These are phyloP conservation scores for Crithidia bombi DNA, from an alignment of 208 protist species.

Conservation along the genomic window DNA sequence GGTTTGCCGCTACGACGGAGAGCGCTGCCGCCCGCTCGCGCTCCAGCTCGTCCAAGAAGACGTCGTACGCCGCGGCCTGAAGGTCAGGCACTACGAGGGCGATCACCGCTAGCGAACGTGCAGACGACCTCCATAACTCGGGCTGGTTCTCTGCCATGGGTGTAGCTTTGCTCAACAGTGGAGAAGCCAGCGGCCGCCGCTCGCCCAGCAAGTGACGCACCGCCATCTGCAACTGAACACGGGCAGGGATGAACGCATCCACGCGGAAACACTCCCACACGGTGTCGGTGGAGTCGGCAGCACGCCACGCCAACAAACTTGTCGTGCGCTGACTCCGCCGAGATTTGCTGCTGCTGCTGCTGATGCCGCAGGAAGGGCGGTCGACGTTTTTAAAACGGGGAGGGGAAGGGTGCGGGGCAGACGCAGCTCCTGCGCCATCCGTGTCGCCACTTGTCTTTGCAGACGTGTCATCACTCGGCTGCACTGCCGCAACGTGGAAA, in stretches of 20 bases:
- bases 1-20: background rate
- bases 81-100: conserved; percentile 48
- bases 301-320: too few relatives aligned
- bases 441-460: too few relatives aligned
- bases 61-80: conserved; percentile 34
- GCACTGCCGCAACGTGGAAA: background rate
- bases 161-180: too few relatives aligned
- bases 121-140: background rate
- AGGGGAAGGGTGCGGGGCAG: too few relatives aligned
- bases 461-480: too few relatives aligned
- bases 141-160: background rate
- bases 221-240: conserved; percentile 55
- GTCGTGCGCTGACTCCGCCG: too few relatives aligned
- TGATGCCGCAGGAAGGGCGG: too few relatives aligned
- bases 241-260: conserved; percentile 52
- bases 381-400: too few relatives aligned
- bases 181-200: conserved; percentile 16
- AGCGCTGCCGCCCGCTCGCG: background rate
- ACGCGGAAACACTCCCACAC: conserved; percentile 61
- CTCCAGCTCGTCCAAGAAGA: conserved; percentile 26
- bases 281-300: background rate
- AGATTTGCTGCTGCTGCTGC: too few relatives aligned
- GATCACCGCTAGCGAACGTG: conserved; percentile 21
- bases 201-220: conserved; percentile 47
- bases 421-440: background rate